phyloP scores from a whole-genome alignment of 2,329 filamentous ascomycete genomes.

The Beauveria varroae region DNA sequence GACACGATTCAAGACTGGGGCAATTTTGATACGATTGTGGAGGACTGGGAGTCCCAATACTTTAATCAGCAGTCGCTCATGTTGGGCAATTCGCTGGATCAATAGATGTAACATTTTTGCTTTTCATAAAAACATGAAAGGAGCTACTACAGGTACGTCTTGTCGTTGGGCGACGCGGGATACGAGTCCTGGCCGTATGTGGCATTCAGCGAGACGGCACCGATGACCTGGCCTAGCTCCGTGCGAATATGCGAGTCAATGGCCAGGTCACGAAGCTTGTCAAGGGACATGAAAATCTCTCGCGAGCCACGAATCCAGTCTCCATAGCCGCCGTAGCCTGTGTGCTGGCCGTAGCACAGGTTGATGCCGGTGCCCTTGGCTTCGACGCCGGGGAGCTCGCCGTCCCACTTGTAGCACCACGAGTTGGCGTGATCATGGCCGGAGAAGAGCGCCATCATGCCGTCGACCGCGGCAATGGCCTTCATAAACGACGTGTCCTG shows the following conservation, averaged over 20 bases:
- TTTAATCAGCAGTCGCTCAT: conserved; percentile 10
- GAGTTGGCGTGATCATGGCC: conserved; percentile 61
- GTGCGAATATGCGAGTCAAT: conserved; percentile 51
- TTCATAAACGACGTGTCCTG: conserved; percentile 57
- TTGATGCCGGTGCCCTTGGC: conserved; percentile 36
- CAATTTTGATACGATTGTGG: conserved; percentile 9
- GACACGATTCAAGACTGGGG: conserved; percentile 4
- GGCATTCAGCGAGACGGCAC: conserved; percentile 42
- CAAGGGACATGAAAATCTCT: conserved; percentile 13
- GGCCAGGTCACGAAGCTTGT: conserved; percentile 34
- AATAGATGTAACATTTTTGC: neutral
- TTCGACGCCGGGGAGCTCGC: conserved; percentile 25
- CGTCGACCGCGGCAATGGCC: conserved; percentile 45
- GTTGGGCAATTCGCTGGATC: conserved; percentile 3
- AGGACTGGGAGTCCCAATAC: conserved; percentile 10
- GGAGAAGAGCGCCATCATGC: conserved; percentile 51
- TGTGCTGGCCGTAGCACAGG: conserved; percentile 55
- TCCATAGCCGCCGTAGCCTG: conserved; percentile 58
- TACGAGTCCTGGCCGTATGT: conserved; percentile 49
- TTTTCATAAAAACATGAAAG: neutral
- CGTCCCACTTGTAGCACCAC: conserved; percentile 48
- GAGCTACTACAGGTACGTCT: conserved; percentile 13
- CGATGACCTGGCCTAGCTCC: conserved; percentile 42
- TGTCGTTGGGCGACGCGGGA: conserved; percentile 26
- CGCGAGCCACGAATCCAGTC: conserved; percentile 49